phyloP scores from a whole-genome alignment of 1,284 basidiomycete genomes.

The Amylostereum areolatum region DNA sequence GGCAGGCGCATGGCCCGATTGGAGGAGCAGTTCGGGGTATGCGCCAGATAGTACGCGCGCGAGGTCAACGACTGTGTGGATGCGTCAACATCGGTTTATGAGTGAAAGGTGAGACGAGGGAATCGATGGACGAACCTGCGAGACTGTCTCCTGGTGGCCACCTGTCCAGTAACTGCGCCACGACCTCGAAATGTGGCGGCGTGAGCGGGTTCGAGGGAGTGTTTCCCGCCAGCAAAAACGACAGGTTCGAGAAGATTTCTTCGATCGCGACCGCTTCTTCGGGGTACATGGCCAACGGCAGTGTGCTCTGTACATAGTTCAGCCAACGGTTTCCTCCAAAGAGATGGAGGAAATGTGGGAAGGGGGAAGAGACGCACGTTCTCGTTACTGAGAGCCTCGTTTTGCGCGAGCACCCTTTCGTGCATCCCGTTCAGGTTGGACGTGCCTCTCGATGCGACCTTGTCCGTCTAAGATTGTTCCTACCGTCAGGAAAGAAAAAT shows the following conservation, averaged over 20 bases:
- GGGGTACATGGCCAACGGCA: slow-evolving; percentile 61
- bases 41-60: slow-evolving; percentile 72
- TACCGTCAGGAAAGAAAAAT: not conserved
- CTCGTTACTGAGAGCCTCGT: slow-evolving; percentile 64
- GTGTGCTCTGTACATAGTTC: slow-evolving; percentile 46
- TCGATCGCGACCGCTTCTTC: slow-evolving; percentile 62
- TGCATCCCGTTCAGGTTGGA: slow-evolving; percentile 87
- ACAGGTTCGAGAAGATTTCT: slow-evolving; percentile 63
- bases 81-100: not conserved
- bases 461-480: slow-evolving; percentile 1
- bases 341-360: not conserved
- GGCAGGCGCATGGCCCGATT: slow-evolving; percentile 38
- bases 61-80: slow-evolving; percentile 80
- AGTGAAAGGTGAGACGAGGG: slow-evolving; percentile 2
- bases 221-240: slow-evolving; percentile 35
- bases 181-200: slow-evolving; percentile 50
- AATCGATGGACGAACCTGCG: slow-evolving; percentile 51
- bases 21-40: slow-evolving; percentile 46
- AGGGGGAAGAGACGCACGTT: slow-evolving; percentile 39
- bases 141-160: slow-evolving; percentile 84
- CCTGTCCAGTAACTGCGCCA: slow-evolving; percentile 62
- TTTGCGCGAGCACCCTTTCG: slow-evolving; percentile 78
- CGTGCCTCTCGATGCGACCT: slow-evolving; percentile 41
- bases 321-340: not conserved
- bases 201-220: slow-evolving; percentile 30